Base-by-base conservation (phyloP, 2,329 filamentous ascomycete genomes). In the Phyllachora maydis region DNA sequence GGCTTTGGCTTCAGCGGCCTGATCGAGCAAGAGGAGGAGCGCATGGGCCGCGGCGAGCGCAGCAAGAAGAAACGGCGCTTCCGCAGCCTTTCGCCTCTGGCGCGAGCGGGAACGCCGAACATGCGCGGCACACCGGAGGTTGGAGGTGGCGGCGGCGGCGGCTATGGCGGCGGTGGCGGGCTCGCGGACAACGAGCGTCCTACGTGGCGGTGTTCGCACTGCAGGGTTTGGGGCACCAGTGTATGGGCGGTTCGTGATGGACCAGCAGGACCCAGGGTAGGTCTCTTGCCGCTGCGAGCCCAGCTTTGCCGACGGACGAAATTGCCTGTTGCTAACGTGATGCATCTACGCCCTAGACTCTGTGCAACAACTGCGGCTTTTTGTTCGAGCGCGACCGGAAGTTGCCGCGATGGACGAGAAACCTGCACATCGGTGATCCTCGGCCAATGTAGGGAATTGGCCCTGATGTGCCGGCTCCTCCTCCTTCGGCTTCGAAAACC, bases 231-330 rank as follows among this genome's bases (percentile, higher is more conserved):
- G 69, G 88, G 85, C 10, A 73, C 73, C 23, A 76, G 81, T 14
- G 81, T 93, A 6, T 98, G 88, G 88, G 83, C 79, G 23, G 85
- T 95, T 3, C 62, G 88, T 37, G 83, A 95, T 49, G 88, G 88
- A 13, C 88, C 88, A 9, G 58, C 65, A 26, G 85, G 83, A 26
- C 65, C 77, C 32, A 74, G 78, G 49, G 79, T 88, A 54, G 61
- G 76, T 50, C 24, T 16, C 18, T n/a, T n/a, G n/a, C n/a, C n/a
- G n/a, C n/a, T n/a, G n/a, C n/a, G n/a, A n/a, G n/a, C n/a, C n/a
- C n/a, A n/a, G n/a, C n/a, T n/a, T n/a, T n/a, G n/a, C n/a, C n/a
- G n/a, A n/a, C n/a, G n/a, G n/a, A n/a, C n/a, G n/a, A n/a, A n/a
- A n/a, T n/a, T n/a, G n/a, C n/a, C n/a, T n/a, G 16, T 26, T 23